Evolutionary conservation across 2,329 filamentous ascomycete genomes (phyloP).

Genomic region (Ophiosphaerella korrae): DNA sequence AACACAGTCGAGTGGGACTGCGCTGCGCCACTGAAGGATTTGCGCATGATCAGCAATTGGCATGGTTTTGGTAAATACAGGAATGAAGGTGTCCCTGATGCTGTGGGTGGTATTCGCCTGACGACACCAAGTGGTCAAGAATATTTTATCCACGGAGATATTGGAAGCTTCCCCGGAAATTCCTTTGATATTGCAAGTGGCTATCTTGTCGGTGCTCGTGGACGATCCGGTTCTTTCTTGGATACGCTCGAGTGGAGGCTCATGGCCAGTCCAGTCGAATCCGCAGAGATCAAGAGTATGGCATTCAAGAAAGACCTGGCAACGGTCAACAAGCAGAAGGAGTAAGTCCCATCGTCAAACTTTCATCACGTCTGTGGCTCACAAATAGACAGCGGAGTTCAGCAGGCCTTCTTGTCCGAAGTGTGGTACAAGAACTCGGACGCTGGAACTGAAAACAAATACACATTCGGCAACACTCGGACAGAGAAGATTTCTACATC

Average conservation of each 20-base stretch:
- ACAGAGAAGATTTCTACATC: background rate
- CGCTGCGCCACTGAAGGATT: background rate
- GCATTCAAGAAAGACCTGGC: background rate
- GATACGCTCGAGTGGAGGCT: background rate
- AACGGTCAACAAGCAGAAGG: background rate
- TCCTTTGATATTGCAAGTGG: background rate
- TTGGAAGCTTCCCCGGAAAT: background rate
- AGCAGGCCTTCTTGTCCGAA: background rate
- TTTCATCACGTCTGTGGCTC: background rate
- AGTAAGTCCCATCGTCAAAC: background rate
- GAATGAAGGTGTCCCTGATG: background rate
- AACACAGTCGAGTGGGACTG: background rate
- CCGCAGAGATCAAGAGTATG: background rate
- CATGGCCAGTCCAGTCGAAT: background rate
- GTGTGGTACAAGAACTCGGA: background rate
- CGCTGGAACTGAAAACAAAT: background rate
- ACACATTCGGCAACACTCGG: background rate
- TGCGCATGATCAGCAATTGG: background rate
- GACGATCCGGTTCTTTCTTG: background rate
- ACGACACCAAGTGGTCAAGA: background rate
- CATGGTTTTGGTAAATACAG: background rate
- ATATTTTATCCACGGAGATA: background rate
- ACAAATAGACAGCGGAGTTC: background rate
- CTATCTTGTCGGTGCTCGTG: background rate
- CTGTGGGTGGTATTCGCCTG: background rate